phyloP scores from a whole-genome alignment of 1,284 basidiomycete species.

The Irpex sp. region DNA sequence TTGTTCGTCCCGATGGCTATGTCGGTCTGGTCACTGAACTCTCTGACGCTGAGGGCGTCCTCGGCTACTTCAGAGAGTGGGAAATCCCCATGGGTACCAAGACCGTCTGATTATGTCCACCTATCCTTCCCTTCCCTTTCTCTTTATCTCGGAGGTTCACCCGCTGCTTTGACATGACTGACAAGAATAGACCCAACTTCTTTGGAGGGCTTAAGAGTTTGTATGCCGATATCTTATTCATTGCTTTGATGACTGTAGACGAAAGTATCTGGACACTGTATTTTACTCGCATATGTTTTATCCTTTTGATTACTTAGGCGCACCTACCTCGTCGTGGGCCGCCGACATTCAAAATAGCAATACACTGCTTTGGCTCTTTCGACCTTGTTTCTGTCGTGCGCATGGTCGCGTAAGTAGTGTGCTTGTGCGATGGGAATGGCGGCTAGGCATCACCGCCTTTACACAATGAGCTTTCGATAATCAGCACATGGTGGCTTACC shows the following conservation, averaged over 20 bases:
- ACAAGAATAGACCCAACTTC: not conserved
- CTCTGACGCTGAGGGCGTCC: not conserved
- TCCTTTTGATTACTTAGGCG: not conserved
- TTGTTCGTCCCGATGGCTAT: not conserved
- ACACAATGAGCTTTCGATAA: not conserved
- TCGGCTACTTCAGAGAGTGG: not conserved
- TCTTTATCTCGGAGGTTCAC: not conserved
- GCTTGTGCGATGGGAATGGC: not conserved
- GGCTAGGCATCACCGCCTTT: not conserved
- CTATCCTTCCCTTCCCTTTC: not conserved
- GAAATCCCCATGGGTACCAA: constrained; percentile 1
- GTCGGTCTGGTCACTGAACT: not conserved
- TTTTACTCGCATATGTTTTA: not conserved
- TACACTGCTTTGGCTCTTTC: not conserved
- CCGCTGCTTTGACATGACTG: not conserved
- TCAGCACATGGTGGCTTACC: not conserved
- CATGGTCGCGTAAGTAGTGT: not conserved
- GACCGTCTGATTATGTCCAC: not conserved
- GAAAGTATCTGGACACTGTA: not conserved
- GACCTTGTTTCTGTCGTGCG: not conserved
- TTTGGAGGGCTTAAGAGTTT: not conserved
- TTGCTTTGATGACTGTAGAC: not conserved
- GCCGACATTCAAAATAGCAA: not conserved
- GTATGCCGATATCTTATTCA: not conserved
- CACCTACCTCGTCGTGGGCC: not conserved